Conservation (phyloP, 768 basidiomycete genomes). For the Hygrophorus russula region DNA sequence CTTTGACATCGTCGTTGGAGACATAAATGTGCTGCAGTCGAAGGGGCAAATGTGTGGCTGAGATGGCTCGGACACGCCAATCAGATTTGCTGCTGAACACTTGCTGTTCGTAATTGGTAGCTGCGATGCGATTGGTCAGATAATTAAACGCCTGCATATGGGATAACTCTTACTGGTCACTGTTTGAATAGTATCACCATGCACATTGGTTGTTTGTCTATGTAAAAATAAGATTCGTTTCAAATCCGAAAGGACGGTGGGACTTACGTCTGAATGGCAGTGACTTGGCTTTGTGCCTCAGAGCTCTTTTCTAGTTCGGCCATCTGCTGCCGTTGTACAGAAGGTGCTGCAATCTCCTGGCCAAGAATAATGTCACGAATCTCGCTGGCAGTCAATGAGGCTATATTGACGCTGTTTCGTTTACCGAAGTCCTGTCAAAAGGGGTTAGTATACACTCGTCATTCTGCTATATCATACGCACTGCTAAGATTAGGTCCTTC, state of each 20-base stretch:
- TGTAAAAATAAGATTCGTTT: constrained; percentile 4
- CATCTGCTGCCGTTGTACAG: constrained; percentile 97
- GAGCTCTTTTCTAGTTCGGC: constrained; percentile 95
- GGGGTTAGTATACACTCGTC: constrained; percentile 9
- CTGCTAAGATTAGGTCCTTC: constrained; percentile 91
- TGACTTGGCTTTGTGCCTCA: constrained; percentile 91
- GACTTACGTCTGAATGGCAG: constrained; percentile 80
- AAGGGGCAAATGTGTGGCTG: constrained; percentile 89
- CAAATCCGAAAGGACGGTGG: not conserved
- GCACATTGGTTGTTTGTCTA: constrained; percentile 92
- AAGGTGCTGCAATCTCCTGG: constrained; percentile 95
- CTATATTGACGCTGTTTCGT: constrained; percentile 97
- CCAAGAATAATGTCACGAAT: constrained; percentile 97
- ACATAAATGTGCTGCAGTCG: constrained; percentile 98
- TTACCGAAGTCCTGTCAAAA: constrained; percentile 83
- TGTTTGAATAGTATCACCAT: constrained; percentile 92
- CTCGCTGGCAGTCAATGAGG: constrained; percentile 92
- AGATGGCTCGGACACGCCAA: constrained; percentile 98
- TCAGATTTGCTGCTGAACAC: constrained; percentile 99
- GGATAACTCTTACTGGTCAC: constrained; percentile 63
- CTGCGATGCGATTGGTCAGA: constrained; percentile 21
- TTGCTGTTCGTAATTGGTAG: constrained; percentile 96
- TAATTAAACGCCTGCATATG: constrained; percentile 1
- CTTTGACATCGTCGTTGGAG: constrained; percentile 98
- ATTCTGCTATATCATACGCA: constrained; percentile 20